Evolutionary conservation across 768 basidiomycete species (phyloP).

Genomic region (Termitomyces sp.): DNA sequence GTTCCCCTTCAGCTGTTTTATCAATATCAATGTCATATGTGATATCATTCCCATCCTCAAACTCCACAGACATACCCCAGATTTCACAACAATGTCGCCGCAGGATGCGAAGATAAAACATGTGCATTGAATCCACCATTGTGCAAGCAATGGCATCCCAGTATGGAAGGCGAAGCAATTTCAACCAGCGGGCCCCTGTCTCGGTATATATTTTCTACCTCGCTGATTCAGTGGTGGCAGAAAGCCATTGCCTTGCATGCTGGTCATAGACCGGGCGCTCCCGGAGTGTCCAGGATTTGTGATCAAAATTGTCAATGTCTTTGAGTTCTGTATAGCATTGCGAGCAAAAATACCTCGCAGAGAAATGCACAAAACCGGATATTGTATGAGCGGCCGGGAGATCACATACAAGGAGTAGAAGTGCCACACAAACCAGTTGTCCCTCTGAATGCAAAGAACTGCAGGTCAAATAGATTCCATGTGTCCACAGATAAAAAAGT

Average conservation of each 20-base stretch:
- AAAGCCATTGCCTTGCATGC: constrained; percentile 12
- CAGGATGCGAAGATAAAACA: no score
- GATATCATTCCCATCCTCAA: neutral
- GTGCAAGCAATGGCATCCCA: constrained; percentile 20
- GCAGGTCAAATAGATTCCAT: constrained; percentile 6
- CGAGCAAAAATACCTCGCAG: constrained; percentile 16
- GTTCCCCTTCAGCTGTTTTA: neutral
- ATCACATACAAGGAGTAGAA: constrained; percentile 30
- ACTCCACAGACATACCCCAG: neutral
- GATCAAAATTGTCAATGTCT: constrained; percentile 16
- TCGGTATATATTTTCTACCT: constrained; percentile 12
- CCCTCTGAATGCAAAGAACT: neutral
- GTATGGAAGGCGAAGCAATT: constrained; percentile 22
- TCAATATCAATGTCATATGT: neutral
- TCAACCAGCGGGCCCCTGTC: constrained; percentile 23
- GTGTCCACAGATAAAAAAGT: constrained; percentile 25
- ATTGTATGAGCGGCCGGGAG: constrained; percentile 23
- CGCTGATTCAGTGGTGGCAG: constrained; percentile 9
- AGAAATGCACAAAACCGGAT: constrained; percentile 14
- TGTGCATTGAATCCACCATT: neutral
- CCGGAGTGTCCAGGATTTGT: constrained; percentile 8
- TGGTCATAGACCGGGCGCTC: neutral
- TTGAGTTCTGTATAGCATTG: constrained; percentile 15
- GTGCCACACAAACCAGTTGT: neutral
- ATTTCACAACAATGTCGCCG: neutral